phyloP scores from a whole-genome alignment of 768 basidiomycete species.

The Rhizopogon vesiculosus region DNA sequence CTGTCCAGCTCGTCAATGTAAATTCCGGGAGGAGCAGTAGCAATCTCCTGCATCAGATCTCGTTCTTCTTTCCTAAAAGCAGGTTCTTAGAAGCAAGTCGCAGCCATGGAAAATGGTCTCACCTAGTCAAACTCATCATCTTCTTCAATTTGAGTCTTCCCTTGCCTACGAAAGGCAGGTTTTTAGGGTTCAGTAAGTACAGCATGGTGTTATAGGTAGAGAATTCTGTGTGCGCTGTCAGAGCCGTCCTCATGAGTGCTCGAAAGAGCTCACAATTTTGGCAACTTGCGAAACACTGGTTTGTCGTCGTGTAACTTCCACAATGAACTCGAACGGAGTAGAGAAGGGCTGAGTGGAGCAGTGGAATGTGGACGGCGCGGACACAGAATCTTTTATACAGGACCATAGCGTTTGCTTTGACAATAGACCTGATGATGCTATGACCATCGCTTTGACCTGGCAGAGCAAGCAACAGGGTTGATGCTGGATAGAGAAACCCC shows the following conservation, averaged over 20 bases:
- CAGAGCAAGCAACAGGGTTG: not conserved
- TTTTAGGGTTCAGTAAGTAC: not conserved
- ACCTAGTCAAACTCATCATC: not conserved
- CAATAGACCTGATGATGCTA: not conserved
- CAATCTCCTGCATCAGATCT: not conserved
- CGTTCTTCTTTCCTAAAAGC: not conserved
- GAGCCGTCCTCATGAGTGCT: not conserved
- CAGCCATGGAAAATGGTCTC: not conserved
- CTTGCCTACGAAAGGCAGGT: not conserved
- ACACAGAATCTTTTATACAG: not conserved
- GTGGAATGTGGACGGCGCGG: not conserved
- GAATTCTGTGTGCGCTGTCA: not conserved
- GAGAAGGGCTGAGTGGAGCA: no score
- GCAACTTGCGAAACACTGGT: not conserved
- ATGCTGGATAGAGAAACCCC: not conserved
- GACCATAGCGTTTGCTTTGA: not conserved
- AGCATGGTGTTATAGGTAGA: not conserved
- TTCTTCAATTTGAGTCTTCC: not conserved
- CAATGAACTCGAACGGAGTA: no score
- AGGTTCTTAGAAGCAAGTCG: not conserved
- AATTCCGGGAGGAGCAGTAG: not conserved
- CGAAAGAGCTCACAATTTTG: not conserved
- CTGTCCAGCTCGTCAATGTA: not conserved
- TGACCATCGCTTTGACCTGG: not conserved
- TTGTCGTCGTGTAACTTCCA: no score